Evolutionary conservation across 805 yeast genomes (phyloP), one percentile per base, ranked within the genome.

Genomic region (Vanderwaltozyma polyspora): DNA sequence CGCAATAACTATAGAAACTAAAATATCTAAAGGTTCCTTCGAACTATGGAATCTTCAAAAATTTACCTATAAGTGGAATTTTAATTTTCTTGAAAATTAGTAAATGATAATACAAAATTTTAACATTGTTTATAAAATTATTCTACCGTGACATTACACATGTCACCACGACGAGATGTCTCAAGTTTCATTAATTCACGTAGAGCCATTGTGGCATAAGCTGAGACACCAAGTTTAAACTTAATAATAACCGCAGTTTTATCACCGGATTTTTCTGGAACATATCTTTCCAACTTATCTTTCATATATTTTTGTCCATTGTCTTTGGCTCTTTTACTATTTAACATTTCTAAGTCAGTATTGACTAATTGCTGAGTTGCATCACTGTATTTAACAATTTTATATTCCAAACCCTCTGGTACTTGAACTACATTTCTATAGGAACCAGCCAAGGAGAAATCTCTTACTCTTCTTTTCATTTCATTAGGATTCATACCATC

Each of bases 171-270:
- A 46, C 71, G 67, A 19, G 76, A 66, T 3, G 87, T 79, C 44
- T 79, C 89, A 22, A 74, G 70, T 53, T 76, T 80, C 82, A 87
- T 76, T 33, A 84, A 72, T 56, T 91, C 97, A 52, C 98, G 72
- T 33, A 91, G 60, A 1, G 95, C 94, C 98, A 91, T 93, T 0
- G 99, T 91, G 2, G 99, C 99, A 57, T 91, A 91, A 6, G 93
- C 78, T 24, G 95, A 80, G 3, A 82, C 76, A 4, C 86, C 89
- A 38, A 91, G 65, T 49, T 76, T 79, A 68, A 91, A 67, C 45
- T 71, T 76, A 38, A 93, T 55, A 5, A 91, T 67, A 11, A 87
- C 74, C 0, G 95, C 96, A 0, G 67, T 63, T 38, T 70, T 74
- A 2, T 55, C 51, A 6, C 74, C 81, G 29, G 57, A 53, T 31